phyloP scores from a whole-genome alignment of 139 green algal species.

The Edaphochlamys debaryana region DNA sequence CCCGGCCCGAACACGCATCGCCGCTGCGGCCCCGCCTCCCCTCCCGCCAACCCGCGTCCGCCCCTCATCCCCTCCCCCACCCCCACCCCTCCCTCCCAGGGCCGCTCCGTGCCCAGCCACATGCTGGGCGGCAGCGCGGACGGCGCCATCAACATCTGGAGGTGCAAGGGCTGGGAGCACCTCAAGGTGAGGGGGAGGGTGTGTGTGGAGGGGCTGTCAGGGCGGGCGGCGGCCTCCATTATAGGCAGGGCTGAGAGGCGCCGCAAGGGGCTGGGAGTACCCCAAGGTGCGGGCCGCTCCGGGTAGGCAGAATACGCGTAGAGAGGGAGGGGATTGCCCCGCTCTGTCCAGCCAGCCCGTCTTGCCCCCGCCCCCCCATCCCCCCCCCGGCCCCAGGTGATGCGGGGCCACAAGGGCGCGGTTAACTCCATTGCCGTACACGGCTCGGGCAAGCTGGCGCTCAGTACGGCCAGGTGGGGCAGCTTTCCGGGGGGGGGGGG shows the following conservation, averaged over 20 bases:
- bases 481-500: too few species aligned
- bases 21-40: too few species aligned
- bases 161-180: constrained; percentile 72
- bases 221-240: too few species aligned
- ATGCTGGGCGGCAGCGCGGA: constrained; percentile 85
- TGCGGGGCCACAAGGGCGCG: constrained; percentile 63
- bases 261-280: neutral
- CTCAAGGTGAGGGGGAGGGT: constrained; percentile 64
- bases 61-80: too few species aligned
- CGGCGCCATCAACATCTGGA: constrained; percentile 65
- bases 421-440: constrained; percentile 81
- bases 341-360: too few species aligned
- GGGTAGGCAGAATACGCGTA: too few species aligned
- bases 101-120: constrained; percentile 67
- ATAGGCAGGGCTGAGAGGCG: neutral
- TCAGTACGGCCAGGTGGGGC: constrained; percentile 64
- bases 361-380: neutral
- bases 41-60: too few species aligned
- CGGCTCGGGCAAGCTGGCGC: constrained; percentile 74
- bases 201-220: neutral
- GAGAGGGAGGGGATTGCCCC: too few species aligned
- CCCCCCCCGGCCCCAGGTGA: neutral
- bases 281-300: too few species aligned
- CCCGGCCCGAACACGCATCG: too few species aligned
- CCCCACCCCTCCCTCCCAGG: neutral